Evolutionary conservation across 202 grass and related monocot species (phyloP).

Genomic region (Miscanthus sacchariflorus): DNA sequence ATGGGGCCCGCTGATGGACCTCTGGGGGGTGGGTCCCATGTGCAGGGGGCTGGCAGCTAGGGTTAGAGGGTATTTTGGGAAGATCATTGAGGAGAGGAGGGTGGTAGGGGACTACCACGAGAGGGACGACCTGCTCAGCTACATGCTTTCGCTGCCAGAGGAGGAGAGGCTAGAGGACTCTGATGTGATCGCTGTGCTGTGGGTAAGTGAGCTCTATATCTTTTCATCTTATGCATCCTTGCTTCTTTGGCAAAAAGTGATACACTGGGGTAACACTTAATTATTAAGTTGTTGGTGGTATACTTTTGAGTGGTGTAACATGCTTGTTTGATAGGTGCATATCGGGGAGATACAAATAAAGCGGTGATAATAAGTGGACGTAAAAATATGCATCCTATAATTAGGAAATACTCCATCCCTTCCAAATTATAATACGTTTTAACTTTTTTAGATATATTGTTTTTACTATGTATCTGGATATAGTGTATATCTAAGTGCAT

Average conservation of each 20-base stretch:
- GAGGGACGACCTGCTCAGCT: constrained; percentile 45
- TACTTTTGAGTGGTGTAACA: no score
- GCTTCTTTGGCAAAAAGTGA: neutral
- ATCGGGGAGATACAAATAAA: no score
- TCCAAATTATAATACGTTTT: no score
- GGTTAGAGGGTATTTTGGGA: constrained; percentile 49
- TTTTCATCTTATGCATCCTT: neutral
- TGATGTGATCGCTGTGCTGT: constrained; percentile 21
- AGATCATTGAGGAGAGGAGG: constrained; percentile 47
- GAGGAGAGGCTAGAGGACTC: constrained; percentile 37
- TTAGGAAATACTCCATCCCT: no score
- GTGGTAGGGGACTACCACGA: neutral
- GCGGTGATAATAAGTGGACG: no score
- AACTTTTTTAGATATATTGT: no score
- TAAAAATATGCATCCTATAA: no score
- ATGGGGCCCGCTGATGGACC: constrained; percentile 46
- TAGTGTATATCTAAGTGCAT: no score
- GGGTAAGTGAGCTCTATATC: constrained; percentile 4
- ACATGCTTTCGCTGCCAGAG: constrained; percentile 44
- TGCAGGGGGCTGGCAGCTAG: constrained; percentile 35
- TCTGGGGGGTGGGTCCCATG: constrained; percentile 29
- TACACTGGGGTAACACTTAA: neutral
- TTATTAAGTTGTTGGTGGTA: no score
- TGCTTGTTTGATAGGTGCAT: no score
- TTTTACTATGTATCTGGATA: no score